Evolutionary conservation across 495 filamentous ascomycete species (phyloP).

Genomic region (Hyphodiscus hymeniophilus): DNA sequence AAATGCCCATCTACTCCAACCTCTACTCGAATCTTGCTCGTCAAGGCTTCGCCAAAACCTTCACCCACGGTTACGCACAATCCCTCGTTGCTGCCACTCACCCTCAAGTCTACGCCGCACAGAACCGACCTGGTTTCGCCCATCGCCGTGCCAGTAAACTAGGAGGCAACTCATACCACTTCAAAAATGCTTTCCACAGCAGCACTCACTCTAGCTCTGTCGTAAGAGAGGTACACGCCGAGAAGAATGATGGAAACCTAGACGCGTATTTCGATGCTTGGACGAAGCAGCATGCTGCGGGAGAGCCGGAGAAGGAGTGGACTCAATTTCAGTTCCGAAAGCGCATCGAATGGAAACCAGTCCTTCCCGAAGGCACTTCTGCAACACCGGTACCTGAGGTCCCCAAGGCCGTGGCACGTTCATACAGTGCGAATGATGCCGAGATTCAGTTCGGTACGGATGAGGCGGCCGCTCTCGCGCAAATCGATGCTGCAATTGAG

Average conservation of each 20-base stretch:
- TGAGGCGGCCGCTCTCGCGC: conserved; percentile 40
- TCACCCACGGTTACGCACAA: conserved; percentile 95
- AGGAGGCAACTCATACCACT: conserved; percentile 52
- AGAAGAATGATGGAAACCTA: conserved; percentile 45
- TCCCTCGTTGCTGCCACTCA: conserved; percentile 94
- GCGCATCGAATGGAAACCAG: conserved; percentile 78
- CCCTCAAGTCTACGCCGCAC: conserved; percentile 69
- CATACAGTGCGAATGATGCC: conserved; percentile 48
- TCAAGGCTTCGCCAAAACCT: conserved; percentile 89
- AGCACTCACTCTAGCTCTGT: conserved; percentile 25
- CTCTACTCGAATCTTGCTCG: conserved; percentile 82
- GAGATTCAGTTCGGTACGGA: conserved; percentile 43
- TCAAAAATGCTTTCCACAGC: conserved; percentile 68
- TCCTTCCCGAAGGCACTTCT: conserved; percentile 40
- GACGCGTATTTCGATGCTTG: conserved; percentile 86
- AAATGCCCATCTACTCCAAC: conserved; percentile 54
- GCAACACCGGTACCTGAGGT: conserved; percentile 27
- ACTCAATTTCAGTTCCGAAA: conserved; percentile 81
- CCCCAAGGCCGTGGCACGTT: conserved; percentile 26
- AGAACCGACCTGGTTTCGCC: conserved; percentile 45
- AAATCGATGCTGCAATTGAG: conserved; percentile 58
- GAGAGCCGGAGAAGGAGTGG: conserved; percentile 68
- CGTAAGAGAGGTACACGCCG: conserved; percentile 33
- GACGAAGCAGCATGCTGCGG: conserved; percentile 60
- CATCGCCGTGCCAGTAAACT: conserved; percentile 26